Conservation (phyloP, 2,329 filamentous ascomycete species). For the Colletotrichum godetiae region DNA sequence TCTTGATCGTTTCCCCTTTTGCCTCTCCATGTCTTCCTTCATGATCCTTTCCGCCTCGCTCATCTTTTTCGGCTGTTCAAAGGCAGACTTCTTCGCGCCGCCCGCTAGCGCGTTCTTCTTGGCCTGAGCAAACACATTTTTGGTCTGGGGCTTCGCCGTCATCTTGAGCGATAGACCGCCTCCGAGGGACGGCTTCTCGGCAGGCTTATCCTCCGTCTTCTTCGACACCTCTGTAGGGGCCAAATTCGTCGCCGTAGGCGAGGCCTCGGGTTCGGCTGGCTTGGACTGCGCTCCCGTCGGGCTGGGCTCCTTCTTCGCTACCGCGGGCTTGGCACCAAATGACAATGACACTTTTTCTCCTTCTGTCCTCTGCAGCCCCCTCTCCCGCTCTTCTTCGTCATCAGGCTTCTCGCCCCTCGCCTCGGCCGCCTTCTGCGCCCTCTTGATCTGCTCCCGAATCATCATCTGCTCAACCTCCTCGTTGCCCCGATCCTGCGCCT, state of each 20-base stretch:
- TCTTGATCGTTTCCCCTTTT: slow-evolving; percentile 75
- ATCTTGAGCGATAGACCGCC: slow-evolving; percentile 73
- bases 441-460: slow-evolving; percentile 84
- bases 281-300: slow-evolving; percentile 23
- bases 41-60: slow-evolving; percentile 90
- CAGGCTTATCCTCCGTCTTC: slow-evolving; percentile 33
- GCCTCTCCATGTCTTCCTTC: slow-evolving; percentile 83
- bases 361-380: slow-evolving; percentile 69
- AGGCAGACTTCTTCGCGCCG: slow-evolving; percentile 70
- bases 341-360: slow-evolving; percentile 82
- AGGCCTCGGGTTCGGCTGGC: slow-evolving; percentile 38
- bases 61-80: slow-evolving; percentile 81
- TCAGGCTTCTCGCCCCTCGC: slow-evolving; percentile 54
- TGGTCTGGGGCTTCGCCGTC: slow-evolving; percentile 72
- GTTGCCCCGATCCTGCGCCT: slow-evolving; percentile 89
- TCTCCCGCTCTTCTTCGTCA: slow-evolving; percentile 51
- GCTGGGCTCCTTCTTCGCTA: slow-evolving; percentile 35
- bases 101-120: slow-evolving; percentile 76
- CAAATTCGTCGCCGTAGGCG: slow-evolving; percentile 31
- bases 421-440: slow-evolving; percentile 73
- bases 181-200: slow-evolving; percentile 32
- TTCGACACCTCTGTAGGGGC: slow-evolving; percentile 33
- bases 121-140: slow-evolving; percentile 78
- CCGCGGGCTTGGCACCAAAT: slow-evolving; percentile 63
- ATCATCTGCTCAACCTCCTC: slow-evolving; percentile 88